Base-by-base conservation (phyloP, 768 basidiomycete species). In the Neoboletus subvelutipes region DNA sequence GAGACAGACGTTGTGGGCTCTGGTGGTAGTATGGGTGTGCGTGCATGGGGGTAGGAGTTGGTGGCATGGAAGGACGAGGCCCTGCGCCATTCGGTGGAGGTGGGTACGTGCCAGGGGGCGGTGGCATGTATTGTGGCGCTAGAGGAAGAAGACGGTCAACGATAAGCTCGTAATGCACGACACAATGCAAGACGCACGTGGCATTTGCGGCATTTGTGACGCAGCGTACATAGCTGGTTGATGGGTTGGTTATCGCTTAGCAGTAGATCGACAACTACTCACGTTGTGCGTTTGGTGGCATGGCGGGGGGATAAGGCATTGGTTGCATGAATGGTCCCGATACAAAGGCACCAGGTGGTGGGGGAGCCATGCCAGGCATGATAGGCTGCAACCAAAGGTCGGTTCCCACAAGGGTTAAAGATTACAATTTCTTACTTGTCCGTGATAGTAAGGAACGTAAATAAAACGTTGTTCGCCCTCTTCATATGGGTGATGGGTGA, bases 21-120 rank as follows among this genome's bases (percentile, higher is more conserved):
- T 92, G 92, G 67, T 92, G 89, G 68, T 93, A 93, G 72, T 92
- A 92, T 71, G 88, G 82, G 64, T 92, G 90, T 28, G 92, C 87
- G 67, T 92, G 91, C 41, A 87, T 80, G 15, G 90, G 92, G 60
- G 93, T 90, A 3, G 92, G 92, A 10, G 91, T 92, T 10, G 92
- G 90, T n/a, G 92, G 92, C 88, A 93, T 91, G 17, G 91, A 92
- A 26, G 88, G 91, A 59, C 91, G 83, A 18, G 86, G 90, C 39
- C 82, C 89, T 33, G 83, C 83, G 45, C 88, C 88, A 64, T 89
- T 91, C 24, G 91, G 88, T 48, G 86, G 87, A 4, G 85, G 83
- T 17, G 88, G 88, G 64, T 90, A 91, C 57, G 86, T 78, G 52
- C 88, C 87, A 50, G 87, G 88, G 5, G 86, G 89, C 29, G 86